Conservation (phyloP, 139 green algal species). For the Closterium sp. region DNA sequence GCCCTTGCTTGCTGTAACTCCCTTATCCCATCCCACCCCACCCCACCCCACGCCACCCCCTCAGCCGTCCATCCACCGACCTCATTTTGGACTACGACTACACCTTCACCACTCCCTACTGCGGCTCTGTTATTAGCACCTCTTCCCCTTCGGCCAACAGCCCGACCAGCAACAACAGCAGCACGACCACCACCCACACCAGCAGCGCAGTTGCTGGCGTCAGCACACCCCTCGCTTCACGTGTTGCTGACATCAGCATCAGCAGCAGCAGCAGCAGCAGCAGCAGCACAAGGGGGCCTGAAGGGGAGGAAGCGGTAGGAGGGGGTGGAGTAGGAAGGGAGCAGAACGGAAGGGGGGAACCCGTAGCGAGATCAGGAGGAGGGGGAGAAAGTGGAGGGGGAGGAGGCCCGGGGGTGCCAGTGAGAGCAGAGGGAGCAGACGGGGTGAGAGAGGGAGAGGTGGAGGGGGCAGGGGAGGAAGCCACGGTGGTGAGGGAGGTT, state of each 20-base stretch:
- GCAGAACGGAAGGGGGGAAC: too few relatives aligned
- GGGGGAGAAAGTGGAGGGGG: too few relatives aligned
- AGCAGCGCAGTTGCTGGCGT: neutral
- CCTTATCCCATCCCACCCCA: neutral
- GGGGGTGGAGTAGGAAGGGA: too few relatives aligned
- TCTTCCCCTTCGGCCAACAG: neutral
- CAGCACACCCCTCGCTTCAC: neutral
- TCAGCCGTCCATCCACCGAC: constrained; percentile 15
- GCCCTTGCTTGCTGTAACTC: neutral
- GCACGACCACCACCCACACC: too few relatives aligned
- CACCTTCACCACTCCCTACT: constrained; percentile 57
- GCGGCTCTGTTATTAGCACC: constrained; percentile 16
- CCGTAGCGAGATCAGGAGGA: neutral
- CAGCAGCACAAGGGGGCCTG: too few relatives aligned
- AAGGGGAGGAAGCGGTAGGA: too few relatives aligned
- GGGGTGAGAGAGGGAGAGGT: neutral
- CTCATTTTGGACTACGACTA: constrained; percentile 56
- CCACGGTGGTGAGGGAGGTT: too few relatives aligned
- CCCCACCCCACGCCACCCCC: neutral
- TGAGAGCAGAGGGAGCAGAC: neutral
- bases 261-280: neutral
- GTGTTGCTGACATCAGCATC: neutral
- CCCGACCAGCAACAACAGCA: too few relatives aligned
- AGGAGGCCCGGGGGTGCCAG: neutral
- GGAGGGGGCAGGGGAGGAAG: too few relatives aligned